phyloP scores from a whole-genome alignment of 352 stramenopile species.

The Saprolegnia parasitica region DNA sequence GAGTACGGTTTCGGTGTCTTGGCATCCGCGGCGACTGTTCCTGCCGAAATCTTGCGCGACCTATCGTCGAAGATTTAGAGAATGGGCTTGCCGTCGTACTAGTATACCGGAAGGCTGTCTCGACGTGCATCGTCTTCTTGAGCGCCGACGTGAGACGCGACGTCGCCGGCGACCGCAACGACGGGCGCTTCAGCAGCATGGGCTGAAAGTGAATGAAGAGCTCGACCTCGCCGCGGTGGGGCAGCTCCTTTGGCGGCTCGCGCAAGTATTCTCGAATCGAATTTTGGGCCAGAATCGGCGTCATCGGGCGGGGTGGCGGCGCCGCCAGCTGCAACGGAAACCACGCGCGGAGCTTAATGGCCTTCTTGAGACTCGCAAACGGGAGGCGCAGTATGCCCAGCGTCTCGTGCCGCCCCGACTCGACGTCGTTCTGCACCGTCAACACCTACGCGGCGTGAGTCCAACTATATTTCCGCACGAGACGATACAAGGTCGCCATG shows the following conservation, averaged over 20 bases:
- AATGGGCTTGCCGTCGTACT: background rate
- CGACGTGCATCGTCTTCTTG: conserved; percentile 25
- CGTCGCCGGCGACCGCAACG: background rate
- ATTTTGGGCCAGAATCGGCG: background rate
- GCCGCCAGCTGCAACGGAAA: conserved; percentile 10
- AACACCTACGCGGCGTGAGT: conserved; percentile 8
- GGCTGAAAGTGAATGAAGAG: conserved; percentile 29
- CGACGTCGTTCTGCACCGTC: conserved; percentile 21
- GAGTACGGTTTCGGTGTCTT: background rate
- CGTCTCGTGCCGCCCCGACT: conserved; percentile 16
- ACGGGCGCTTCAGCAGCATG: conserved; percentile 17
- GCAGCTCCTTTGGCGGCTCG: background rate
- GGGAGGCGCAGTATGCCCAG: conserved; percentile 8
- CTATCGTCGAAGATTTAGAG: background rate
- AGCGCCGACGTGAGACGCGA: conserved; percentile 13
- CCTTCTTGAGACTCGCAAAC: background rate
- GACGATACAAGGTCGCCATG: conserved; percentile 18
- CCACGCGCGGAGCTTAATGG: conserved; percentile 19
- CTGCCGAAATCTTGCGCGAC: background rate
- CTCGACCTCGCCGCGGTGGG: conserved; percentile 21
- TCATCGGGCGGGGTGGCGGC: background rate
- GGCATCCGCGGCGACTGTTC: background rate
- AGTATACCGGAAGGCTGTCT: background rate
- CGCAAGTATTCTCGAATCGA: background rate
- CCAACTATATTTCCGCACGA: background rate